These are phyloP conservation scores for Gossypioides kirkii DNA, from an alignment of 345 rosid genomes.

Conservation along the genomic window DNA sequence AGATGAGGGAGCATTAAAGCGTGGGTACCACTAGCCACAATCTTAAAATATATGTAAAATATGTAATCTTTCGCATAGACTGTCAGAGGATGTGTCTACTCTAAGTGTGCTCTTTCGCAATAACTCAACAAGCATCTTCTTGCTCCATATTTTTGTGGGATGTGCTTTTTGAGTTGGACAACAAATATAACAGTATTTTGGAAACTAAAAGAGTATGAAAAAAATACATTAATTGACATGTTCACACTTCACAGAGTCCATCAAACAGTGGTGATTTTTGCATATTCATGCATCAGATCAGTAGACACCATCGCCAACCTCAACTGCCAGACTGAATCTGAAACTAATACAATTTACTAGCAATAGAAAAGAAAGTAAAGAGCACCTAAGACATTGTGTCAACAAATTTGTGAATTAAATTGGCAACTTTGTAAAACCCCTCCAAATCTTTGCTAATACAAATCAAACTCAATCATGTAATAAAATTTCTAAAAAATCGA, in stretches of 20 bases:
- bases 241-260: background rate
- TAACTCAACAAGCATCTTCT: background rate
- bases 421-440: background rate
- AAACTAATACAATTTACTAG: background rate
- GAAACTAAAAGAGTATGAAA: background rate
- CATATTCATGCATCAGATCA: slow-evolving; percentile 1
- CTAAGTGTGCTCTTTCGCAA: background rate
- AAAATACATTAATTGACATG: background rate
- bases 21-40: background rate
- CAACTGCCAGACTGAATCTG: background rate
- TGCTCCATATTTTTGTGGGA: background rate
- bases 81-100: background rate
- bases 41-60: background rate
- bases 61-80: background rate
- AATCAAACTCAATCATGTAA: background rate
- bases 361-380: background rate
- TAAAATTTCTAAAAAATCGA: background rate
- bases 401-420: background rate
- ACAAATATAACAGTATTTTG: background rate
- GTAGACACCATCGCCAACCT: background rate
- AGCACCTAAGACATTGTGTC: background rate
- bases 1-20: background rate
- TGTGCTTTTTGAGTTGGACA: background rate
- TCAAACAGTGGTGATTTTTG: background rate
- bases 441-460: background rate